phyloP scores from a whole-genome alignment of 352 stramenopile species.

The Phytophthora pinifolia region DNA sequence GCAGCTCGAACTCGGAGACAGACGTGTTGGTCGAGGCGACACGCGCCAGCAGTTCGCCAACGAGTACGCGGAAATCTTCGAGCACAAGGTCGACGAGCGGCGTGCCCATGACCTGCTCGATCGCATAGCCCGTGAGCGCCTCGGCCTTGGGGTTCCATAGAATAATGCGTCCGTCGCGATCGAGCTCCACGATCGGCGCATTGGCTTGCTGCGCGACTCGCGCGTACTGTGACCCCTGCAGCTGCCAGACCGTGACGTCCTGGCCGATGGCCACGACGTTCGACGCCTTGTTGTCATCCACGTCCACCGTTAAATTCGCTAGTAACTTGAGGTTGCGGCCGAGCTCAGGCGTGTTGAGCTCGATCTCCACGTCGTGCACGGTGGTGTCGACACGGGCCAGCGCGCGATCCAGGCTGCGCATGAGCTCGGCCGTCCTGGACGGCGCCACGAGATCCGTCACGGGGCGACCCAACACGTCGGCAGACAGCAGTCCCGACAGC shows the following conservation, averaged over 20 bases:
- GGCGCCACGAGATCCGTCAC: slow-evolving; percentile 39
- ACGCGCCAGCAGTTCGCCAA: slow-evolving; percentile 44
- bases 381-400: slow-evolving; percentile 36
- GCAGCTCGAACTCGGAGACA: slow-evolving; percentile 54
- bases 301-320: slow-evolving; percentile 61
- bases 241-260: slow-evolving; percentile 48
- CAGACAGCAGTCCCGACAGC: slow-evolving; percentile 34
- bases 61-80: slow-evolving; percentile 44
- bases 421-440: slow-evolving; percentile 22
- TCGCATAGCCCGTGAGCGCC: slow-evolving; percentile 59
- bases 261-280: slow-evolving; percentile 49
- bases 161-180: slow-evolving; percentile 58
- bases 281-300: slow-evolving; percentile 24
- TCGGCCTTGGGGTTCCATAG: slow-evolving; percentile 73
- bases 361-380: slow-evolving; percentile 43
- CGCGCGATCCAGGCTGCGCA: slow-evolving; percentile 21
- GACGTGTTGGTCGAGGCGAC: slow-evolving; percentile 47
- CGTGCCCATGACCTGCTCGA: slow-evolving; percentile 46
- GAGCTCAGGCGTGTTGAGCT: slow-evolving; percentile 42
- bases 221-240: slow-evolving; percentile 54
- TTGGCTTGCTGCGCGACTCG: slow-evolving; percentile 74
- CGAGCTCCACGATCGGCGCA: slow-evolving; percentile 75
- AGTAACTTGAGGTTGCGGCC: slow-evolving; percentile 51
- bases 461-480: slow-evolving; percentile 31
- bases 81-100: slow-evolving; percentile 50